Evolutionary conservation across 192 early-diverging fungal genomes (phyloP).

Genomic region (Coemansia brasiliensis): DNA sequence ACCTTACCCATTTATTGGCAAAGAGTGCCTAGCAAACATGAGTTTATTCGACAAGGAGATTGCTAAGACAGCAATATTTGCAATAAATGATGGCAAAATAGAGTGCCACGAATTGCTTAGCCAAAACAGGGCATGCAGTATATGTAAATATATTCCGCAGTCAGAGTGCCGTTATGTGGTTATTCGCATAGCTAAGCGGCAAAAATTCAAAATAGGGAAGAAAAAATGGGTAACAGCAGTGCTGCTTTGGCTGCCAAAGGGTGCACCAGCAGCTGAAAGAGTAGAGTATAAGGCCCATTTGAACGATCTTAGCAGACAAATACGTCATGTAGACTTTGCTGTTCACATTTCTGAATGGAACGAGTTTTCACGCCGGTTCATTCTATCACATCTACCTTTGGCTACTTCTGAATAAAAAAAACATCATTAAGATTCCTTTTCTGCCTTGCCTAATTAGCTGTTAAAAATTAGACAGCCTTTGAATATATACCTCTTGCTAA

Average conservation of each 20-base stretch:
- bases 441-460: too few relatives aligned
- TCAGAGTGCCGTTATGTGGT: slow-evolving; percentile 1
- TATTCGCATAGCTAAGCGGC: not conserved
- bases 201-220: not conserved
- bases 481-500: too few relatives aligned
- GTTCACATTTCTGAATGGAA: slow-evolving; percentile 24
- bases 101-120: slow-evolving; percentile 1
- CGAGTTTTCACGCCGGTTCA: slow-evolving; percentile 8
- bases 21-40: slow-evolving; percentile 14
- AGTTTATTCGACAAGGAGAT: slow-evolving; percentile 12
- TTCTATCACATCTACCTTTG: not conserved
- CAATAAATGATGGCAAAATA: slow-evolving; percentile 10
- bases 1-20: slow-evolving; percentile 7
- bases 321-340: slow-evolving; percentile 15
- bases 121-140: not conserved
- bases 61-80: slow-evolving; percentile 10
- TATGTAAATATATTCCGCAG: slow-evolving; percentile 1
- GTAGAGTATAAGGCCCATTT: slow-evolving; percentile 13
- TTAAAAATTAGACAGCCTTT: too few relatives aligned
- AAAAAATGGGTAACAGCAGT: not conserved
- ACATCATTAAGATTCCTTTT: too few relatives aligned
- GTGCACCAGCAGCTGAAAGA: slow-evolving; percentile 4
- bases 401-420: too few relatives aligned
- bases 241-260: slow-evolving; percentile 19
- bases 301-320: slow-evolving; percentile 6